Evolutionary conservation across 169 alveolate species (phyloP).

Genomic region (Plasmodium fragile): DNA sequence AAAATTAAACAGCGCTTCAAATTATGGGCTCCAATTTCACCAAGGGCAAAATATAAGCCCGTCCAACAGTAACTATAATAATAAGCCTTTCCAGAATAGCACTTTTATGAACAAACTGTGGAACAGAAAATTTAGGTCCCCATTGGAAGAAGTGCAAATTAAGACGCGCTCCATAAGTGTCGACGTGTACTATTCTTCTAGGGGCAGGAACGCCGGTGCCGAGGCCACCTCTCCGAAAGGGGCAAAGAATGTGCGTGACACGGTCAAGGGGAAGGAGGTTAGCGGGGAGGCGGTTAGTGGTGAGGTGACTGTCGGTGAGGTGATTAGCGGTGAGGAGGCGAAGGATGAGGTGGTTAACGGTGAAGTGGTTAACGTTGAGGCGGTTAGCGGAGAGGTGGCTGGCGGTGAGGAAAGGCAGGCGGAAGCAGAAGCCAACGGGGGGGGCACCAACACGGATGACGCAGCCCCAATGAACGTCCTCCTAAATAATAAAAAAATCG

Average conservation of each 20-base stretch:
- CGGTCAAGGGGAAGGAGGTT: background rate
- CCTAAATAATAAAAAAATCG: background rate
- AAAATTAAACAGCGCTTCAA: constrained; percentile 7
- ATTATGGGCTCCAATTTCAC: background rate
- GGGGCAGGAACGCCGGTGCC: background rate
- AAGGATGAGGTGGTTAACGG: background rate
- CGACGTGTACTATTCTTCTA: constrained; percentile 22
- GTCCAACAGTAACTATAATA: background rate
- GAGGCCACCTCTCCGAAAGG: background rate
- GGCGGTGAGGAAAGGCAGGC: background rate
- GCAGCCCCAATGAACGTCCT: background rate
- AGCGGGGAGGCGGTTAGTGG: background rate
- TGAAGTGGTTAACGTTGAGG: background rate
- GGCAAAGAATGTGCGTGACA: background rate
- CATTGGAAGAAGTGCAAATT: background rate
- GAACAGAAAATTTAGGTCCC: background rate
- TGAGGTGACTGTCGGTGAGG: background rate
- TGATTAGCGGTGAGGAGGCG: background rate
- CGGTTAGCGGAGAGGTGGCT: background rate
- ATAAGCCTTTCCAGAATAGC: background rate
- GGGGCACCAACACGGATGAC: background rate
- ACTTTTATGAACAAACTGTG: background rate
- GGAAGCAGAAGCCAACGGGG: background rate
- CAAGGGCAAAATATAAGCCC: constrained; percentile 3
- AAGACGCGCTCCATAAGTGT: constrained; percentile 36